Base-by-base conservation (phyloP, 805 yeast species). In the Ogataea ramenticola region DNA sequence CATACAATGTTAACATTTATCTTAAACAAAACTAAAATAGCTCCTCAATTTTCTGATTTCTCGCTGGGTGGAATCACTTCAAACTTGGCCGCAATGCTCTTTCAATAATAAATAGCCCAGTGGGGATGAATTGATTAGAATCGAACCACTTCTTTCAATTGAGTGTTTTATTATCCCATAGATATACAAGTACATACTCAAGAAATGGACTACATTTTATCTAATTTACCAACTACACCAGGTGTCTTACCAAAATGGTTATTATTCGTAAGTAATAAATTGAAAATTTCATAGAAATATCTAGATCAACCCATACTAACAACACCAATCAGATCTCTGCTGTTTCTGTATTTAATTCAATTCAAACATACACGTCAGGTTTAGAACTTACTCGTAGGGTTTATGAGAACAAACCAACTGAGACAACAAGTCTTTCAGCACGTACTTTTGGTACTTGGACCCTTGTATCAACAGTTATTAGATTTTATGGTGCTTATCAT, bases 371-470 rank as follows among this genome's bases (percentile, higher is more conserved):
- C 65, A 62, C 77, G 39, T 77, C 87, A 30, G 93, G 89, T 38
- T 71, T 84, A 26, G 70, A 73, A 26, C 72, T 93, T 43, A 86
- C 96, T 2, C 79, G 84, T 52, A 73, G 80, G 50, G 97, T 93
- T 8, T 93, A 93, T 60, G 82, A 75, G 30, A 71, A 65, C 42
- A 64, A 74, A 39, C 88, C 90, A 15, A 51, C 58, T 7, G 76
- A 84, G 60, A 83, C 82, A 22, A 64, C 71, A 2, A 57, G 60
- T 14, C 70, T 93, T 51, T 80, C 93, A 53, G 96, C 96, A n/a
- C 77, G 99, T 56, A 91, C 99, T 0, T 93, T 93, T 62, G 99
- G 99, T 30, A 93, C 99, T 0, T 93, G 99, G 99, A 93, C 99
- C 0, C 70, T 90, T 34, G 74, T 90, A 53, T 81, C 96, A 2